Conservation (phyloP, 2,329 filamentous ascomycete genomes). For the Epichloe amarillans region DNA sequence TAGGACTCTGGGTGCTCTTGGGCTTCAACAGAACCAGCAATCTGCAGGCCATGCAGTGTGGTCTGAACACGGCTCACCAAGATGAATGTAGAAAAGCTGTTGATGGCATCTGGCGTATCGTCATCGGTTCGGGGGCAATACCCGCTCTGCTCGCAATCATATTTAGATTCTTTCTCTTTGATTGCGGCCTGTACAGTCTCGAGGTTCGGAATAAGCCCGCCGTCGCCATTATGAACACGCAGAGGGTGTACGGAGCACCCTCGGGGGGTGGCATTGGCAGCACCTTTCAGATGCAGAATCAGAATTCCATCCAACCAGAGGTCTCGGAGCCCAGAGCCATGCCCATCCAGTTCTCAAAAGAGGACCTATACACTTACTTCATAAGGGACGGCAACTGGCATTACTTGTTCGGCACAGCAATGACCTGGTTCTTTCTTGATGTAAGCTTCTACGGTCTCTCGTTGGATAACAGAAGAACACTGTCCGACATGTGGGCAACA, state of each 20-base stretch:
- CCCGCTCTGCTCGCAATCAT: constrained; percentile 50
- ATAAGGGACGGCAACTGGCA: constrained; percentile 26
- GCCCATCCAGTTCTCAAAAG: constrained; percentile 34
- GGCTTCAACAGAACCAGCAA: constrained; percentile 29
- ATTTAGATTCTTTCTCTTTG: constrained; percentile 53
- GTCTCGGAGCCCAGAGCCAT: constrained; percentile 21
- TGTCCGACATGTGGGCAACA: constrained; percentile 27
- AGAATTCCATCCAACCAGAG: constrained; percentile 16
- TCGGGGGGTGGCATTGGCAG: constrained; percentile 8
- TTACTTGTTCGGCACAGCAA: constrained; percentile 27
- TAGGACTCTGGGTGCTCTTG: constrained; percentile 40
- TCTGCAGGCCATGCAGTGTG: constrained; percentile 32
- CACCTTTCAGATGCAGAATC: constrained; percentile 11
- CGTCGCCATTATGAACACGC: constrained; percentile 45
- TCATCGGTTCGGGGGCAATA: constrained; percentile 51
- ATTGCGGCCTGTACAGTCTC: constrained; percentile 51
- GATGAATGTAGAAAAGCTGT: constrained; percentile 33
- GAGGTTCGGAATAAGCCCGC: constrained; percentile 50
- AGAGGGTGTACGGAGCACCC: constrained; percentile 39
- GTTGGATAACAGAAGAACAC: constrained; percentile 27
- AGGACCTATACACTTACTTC: constrained; percentile 37
- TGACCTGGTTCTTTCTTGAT: constrained; percentile 40
- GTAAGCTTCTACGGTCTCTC: constrained; percentile 41
- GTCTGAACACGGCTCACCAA: constrained; percentile 30
- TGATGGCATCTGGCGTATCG: constrained; percentile 53